Conservation (phyloP, 768 basidiomycete genomes). For the Russula sp. region DNA sequence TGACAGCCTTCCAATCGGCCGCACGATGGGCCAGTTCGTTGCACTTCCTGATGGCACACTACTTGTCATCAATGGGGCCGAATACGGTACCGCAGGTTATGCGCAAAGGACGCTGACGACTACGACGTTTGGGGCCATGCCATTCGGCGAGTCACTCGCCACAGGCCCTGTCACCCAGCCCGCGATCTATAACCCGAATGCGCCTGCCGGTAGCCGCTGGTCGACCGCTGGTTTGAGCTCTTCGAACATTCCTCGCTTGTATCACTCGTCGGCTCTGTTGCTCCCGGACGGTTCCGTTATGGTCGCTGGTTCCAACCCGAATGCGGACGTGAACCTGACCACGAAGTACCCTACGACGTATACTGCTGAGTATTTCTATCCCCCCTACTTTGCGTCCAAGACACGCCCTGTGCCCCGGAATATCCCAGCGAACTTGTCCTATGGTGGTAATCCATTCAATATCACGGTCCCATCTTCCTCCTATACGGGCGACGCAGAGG, state of each 20-base stretch:
- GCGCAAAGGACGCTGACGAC: conserved; percentile 41
- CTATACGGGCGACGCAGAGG: conserved; percentile 59
- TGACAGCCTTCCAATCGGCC: conserved; percentile 64
- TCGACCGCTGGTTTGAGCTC: conserved; percentile 57
- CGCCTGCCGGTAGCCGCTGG: conserved; percentile 67
- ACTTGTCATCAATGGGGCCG: conserved; percentile 73
- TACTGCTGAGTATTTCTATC: conserved; percentile 36
- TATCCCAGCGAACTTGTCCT: conserved; percentile 41
- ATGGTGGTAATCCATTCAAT: conserved; percentile 55
- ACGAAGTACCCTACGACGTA: conserved; percentile 71
- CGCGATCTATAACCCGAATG: conserved; percentile 75
- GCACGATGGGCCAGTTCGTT: conserved; percentile 92
- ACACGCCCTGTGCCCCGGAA: conserved; percentile 65
- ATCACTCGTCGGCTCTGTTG: conserved; percentile 86
- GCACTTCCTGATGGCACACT: conserved; percentile 70
- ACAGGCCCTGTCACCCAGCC: conserved; percentile 73
- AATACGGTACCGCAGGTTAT: conserved; percentile 87
- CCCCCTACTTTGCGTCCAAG: conserved; percentile 62
- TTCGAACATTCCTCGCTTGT: conserved; percentile 70
- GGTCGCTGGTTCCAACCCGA: conserved; percentile 90
- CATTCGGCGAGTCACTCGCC: conserved; percentile 66
- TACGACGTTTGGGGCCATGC: conserved; percentile 46
- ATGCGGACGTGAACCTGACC: conserved; percentile 65
- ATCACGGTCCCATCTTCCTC: conserved; percentile 59
- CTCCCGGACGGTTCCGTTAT: conserved; percentile 83